These are phyloP conservation scores for Termitomyces sp. DNA, from an alignment of 768 basidiomycete genomes.

Conservation along the genomic window DNA sequence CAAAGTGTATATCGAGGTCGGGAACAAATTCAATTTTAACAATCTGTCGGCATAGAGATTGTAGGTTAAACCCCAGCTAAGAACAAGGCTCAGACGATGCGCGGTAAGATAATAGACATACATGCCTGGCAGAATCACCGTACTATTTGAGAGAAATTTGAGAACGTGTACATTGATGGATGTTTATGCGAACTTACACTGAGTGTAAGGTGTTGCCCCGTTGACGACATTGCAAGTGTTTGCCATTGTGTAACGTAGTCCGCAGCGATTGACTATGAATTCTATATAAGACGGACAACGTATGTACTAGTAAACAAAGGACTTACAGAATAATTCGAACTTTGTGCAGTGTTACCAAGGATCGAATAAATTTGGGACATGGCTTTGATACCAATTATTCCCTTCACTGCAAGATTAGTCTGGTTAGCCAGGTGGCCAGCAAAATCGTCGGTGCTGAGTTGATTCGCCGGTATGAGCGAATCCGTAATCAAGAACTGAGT, in stretches of 20 bases:
- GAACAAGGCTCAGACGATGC: background rate
- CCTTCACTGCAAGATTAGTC: slow-evolving; percentile 71
- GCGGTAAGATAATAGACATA: slow-evolving; percentile 10
- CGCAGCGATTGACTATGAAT: slow-evolving; percentile 46
- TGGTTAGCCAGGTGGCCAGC: slow-evolving; percentile 54
- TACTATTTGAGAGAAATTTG: slow-evolving; percentile 32
- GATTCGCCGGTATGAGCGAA: slow-evolving; percentile 50
- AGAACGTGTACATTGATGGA: too few species aligned
- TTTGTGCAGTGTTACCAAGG: slow-evolving; percentile 34
- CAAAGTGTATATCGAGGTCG: slow-evolving; percentile 41
- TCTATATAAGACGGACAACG: background rate
- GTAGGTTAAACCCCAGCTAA: slow-evolving; percentile 59
- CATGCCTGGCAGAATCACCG: slow-evolving; percentile 42
- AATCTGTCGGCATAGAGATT: slow-evolving; percentile 63
- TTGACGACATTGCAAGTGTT: slow-evolving; percentile 45
- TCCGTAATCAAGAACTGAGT: slow-evolving; percentile 55
- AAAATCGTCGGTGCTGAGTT: slow-evolving; percentile 56
- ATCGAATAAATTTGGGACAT: slow-evolving; percentile 54
- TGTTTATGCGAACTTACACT: slow-evolving; percentile 27
- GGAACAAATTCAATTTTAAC: slow-evolving; percentile 52
- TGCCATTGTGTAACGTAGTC: slow-evolving; percentile 56
- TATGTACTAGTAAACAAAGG: slow-evolving; percentile 6
- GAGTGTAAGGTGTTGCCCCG: slow-evolving; percentile 52
- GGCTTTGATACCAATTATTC: slow-evolving; percentile 61
- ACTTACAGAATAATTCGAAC: slow-evolving; percentile 39